These are phyloP conservation scores for Talaromyces funiculosus DNA, from an alignment of 2,329 filamentous ascomycete genomes.

Conservation along the genomic window DNA sequence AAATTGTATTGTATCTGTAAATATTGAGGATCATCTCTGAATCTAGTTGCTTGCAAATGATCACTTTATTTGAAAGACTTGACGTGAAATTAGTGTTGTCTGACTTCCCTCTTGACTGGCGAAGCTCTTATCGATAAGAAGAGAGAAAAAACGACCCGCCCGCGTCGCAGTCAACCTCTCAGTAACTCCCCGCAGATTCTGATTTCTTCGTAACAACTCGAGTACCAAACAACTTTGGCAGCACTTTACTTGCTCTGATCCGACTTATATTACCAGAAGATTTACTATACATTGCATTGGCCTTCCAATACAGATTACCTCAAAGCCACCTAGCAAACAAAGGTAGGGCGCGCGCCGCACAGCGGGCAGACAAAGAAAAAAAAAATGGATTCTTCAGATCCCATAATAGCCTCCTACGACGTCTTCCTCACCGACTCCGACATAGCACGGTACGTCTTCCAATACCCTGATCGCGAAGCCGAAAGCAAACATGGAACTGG, in stretches of 20 bases:
- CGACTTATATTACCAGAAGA: not conserved
- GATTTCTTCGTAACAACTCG: not conserved
- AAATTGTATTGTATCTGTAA: not conserved
- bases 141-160: slow-evolving; percentile 2
- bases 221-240: no score
- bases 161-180: not conserved
- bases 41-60: not conserved
- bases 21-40: not conserved
- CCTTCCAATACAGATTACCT: not conserved
- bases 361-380: not conserved
- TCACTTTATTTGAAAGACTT: not conserved
- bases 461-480: slow-evolving; percentile 65
- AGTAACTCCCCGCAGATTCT: not conserved
- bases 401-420: slow-evolving; percentile 69
- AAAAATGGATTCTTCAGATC: slow-evolving; percentile 49
- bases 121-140: slow-evolving; percentile 10
- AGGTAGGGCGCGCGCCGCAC: not conserved
- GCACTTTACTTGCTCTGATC: no score
- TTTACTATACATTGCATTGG: no score
- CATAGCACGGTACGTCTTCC: slow-evolving; percentile 70
- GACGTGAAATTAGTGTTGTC: no score
- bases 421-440: slow-evolving; percentile 77
- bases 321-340: not conserved
- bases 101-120: no score
- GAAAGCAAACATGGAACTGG: slow-evolving; percentile 35